Evolutionary conservation across 176 grass and related monocot genomes (phyloP).

Genomic region (Zea luxurians): DNA sequence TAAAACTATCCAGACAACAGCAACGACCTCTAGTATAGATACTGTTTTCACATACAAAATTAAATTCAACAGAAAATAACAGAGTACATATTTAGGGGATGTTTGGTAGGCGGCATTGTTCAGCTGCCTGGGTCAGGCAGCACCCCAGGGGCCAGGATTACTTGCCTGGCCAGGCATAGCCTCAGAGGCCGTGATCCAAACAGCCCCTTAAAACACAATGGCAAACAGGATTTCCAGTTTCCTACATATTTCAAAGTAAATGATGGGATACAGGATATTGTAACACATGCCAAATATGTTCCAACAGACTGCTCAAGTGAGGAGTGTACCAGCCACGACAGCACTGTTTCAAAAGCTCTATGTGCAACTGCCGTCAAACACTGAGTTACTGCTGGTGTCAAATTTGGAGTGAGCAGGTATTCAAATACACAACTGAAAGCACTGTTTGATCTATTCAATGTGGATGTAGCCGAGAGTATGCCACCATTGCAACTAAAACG

Average conservation of each 20-base stretch:
- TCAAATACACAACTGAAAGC: conserved; percentile 93
- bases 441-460: conserved; percentile 79
- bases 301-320: conserved; percentile 35
- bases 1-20: conserved; percentile 25
- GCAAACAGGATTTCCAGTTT: conserved; percentile 11
- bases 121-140: conserved; percentile 7
- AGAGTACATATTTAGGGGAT: conserved; percentile 17
- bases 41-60: conserved; percentile 20
- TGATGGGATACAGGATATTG: conserved; percentile 18
- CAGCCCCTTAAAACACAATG: not conserved
- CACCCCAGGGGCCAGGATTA: not conserved
- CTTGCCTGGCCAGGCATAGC: not conserved
- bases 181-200: not conserved
- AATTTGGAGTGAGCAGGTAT: conserved; percentile 95
- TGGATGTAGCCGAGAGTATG: conserved; percentile 60
- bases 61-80: conserved; percentile 35
- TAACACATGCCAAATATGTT: conserved; percentile 31
- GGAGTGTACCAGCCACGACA: conserved; percentile 84
- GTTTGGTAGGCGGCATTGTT: not conserved
- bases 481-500: conserved; percentile 94
- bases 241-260: conserved; percentile 10
- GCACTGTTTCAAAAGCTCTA: conserved; percentile 85
- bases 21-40: conserved; percentile 23
- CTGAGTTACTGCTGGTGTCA: conserved; percentile 81
- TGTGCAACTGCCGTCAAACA: conserved; percentile 88